These are phyloP conservation scores for Auriscalpium orientale DNA, from an alignment of 768 basidiomycete genomes.

Conservation along the genomic window DNA sequence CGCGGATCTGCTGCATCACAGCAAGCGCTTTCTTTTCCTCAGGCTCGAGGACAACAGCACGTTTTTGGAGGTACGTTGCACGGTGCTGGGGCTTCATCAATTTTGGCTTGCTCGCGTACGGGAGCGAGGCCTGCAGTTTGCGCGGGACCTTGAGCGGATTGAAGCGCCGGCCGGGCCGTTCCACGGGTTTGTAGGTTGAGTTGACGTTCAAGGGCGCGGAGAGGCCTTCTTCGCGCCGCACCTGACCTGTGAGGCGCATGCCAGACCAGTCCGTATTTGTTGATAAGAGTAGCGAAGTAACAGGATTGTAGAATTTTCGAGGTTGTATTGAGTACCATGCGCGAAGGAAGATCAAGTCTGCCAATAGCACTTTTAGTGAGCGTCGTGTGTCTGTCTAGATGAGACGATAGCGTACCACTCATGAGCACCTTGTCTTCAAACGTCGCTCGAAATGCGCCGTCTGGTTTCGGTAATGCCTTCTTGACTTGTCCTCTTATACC, in stretches of 20 bases:
- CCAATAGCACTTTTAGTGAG: neutral
- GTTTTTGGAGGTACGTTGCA: conserved; percentile 87
- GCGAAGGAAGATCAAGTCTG: conserved; percentile 90
- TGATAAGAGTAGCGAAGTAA: conserved; percentile 81
- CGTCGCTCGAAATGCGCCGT: conserved; percentile 91
- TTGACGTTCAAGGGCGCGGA: conserved; percentile 77
- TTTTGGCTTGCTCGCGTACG: conserved; percentile 90
- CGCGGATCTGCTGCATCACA: conserved; percentile 88
- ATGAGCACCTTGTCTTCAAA: conserved; percentile 97
- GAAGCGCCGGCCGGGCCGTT: conserved; percentile 77
- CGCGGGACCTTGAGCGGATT: conserved; percentile 84
- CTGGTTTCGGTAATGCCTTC: conserved; percentile 90
- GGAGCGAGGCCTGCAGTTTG: conserved; percentile 84
- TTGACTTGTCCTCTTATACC: conserved; percentile 97
- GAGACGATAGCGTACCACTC: conserved; percentile 60
- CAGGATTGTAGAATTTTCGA: conserved; percentile 93
- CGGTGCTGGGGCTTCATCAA: conserved; percentile 64
- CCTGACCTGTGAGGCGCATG: conserved; percentile 93
- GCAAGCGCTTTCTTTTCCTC: conserved; percentile 92
- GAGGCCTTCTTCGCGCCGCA: conserved; percentile 77
- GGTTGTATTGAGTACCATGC: conserved; percentile 97
- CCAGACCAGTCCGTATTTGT: conserved; percentile 83
- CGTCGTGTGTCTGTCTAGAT: neutral
- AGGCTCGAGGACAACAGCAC: conserved; percentile 91
- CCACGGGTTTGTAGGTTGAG: conserved; percentile 82